Evolutionary conservation across 2,329 filamentous ascomycete genomes (phyloP), one percentile per base, ranked within the genome.

Genomic region (Fusarium austroafricanum): DNA sequence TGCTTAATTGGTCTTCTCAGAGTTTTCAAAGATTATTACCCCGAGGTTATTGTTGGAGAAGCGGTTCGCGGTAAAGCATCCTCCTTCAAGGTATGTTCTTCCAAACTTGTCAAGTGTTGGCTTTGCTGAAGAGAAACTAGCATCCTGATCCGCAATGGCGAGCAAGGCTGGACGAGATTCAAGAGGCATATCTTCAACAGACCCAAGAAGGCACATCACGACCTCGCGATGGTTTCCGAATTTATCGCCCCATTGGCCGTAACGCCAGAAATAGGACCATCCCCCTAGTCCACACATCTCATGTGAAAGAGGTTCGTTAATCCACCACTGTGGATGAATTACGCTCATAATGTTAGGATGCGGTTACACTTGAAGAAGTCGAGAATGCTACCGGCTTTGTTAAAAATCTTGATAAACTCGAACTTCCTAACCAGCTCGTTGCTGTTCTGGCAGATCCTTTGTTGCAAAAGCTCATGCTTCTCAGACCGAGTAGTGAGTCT

Each of bases 11-110:
- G 92, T 5, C 82, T 97, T 18, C 81, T 96, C 49, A 87, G 91
- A 55, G 88, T 95, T n/a, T 96, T 90, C 81, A 96, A 96, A 75
- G 93, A 95, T 76, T 96, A 95, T 78, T 96, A 95, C 73, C 93
- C 93, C 0, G 93, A 97, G 76, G 92, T 96, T 55, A 92, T 96
- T 61, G 86, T 95, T 15, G 92, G 90, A 21, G 90, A 91, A 67
- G 83, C 87, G 6, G 86, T 88, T 29, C 82, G 83, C 53, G 87
- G 87, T 37, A 85, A 86, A 61, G 87, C 88, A 1, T 86, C 87
- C 6, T 83, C 87, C 2, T 90, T 90, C 76, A 89, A 87, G 77
- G 86, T 87, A 75, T 20, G 6, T 23, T 18, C 7, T 26, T 17
- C 21, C 17, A 38, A 9, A 8, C 18, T 12, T 6, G 18, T n/a